phyloP scores from a whole-genome alignment of 148 eudicot genomes.

The Talinum fruticosum region DNA sequence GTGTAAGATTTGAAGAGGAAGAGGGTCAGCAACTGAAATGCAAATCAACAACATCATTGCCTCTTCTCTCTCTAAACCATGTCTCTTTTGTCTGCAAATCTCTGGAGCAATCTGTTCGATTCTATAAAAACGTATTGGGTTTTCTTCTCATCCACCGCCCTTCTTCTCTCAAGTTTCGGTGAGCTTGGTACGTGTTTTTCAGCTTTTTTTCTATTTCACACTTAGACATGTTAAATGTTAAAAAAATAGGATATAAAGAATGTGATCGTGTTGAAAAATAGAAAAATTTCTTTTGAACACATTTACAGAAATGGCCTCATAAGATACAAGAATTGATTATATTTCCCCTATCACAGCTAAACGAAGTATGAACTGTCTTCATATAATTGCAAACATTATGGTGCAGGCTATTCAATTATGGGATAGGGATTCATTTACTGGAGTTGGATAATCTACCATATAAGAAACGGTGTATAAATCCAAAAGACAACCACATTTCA shows the following conservation, averaged over 20 bases:
- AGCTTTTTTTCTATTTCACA: neutral
- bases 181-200: constrained; percentile 47
- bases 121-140: constrained; percentile 50
- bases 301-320: neutral
- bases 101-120: constrained; percentile 33
- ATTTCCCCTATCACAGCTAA: neutral
- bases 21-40: too few species aligned
- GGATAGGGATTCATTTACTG: constrained; percentile 64
- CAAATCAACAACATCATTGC: constrained; percentile 17
- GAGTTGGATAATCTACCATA: constrained; percentile 29
- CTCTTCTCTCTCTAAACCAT: constrained; percentile 40
- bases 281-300: too few species aligned
- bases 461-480: constrained; percentile 48
- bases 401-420: too few species aligned
- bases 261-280: too few species aligned
- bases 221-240: too few species aligned
- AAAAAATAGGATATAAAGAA: too few species aligned
- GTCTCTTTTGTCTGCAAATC: constrained; percentile 49
- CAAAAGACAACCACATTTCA: constrained; percentile 72
- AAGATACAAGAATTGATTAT: too few species aligned
- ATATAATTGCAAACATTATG: too few species aligned
- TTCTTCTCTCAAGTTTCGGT: constrained; percentile 51
- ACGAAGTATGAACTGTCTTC: too few species aligned
- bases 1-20: too few species aligned
- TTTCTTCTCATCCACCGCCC: constrained; percentile 54